Conservation (phyloP, 495 filamentous ascomycete species). For the Aspergillus kassunensis region DNA sequence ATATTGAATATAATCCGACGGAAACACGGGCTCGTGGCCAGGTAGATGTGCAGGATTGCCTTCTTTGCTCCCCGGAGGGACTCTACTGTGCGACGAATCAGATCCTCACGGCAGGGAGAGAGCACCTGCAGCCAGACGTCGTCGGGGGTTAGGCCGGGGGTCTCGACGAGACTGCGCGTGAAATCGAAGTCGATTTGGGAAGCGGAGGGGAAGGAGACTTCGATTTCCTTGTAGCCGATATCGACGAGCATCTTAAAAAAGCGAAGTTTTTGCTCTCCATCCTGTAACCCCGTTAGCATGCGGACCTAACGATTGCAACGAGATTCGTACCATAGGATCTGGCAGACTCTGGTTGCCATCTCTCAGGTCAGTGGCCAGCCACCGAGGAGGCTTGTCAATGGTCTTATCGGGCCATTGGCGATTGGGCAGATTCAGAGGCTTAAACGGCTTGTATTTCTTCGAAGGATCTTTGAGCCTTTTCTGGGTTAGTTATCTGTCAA, state of each 20-base stretch:
- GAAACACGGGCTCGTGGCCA: conserved; percentile 93
- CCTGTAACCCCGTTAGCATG: conserved; percentile 43
- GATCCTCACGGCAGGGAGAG: conserved; percentile 86
- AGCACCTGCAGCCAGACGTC: conserved; percentile 97
- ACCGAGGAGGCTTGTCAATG: conserved; percentile 74
- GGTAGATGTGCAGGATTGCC: conserved; percentile 94
- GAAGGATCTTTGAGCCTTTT: conserved; percentile 81
- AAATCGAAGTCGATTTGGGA: conserved; percentile 96
- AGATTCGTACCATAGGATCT: conserved; percentile 70
- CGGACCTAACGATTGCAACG: too few relatives aligned
- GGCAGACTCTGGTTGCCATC: conserved; percentile 88
- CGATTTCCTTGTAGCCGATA: conserved; percentile 97
- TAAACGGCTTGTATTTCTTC: conserved; percentile 79
- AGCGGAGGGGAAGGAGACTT: conserved; percentile 92
- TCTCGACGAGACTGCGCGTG: conserved; percentile 81
- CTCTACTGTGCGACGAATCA: conserved; percentile 87
- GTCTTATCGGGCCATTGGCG: conserved; percentile 85
- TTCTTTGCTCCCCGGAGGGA: conserved; percentile 89
- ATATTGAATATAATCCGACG: conserved; percentile 85
- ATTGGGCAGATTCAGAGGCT: conserved; percentile 75
- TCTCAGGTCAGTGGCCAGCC: conserved; percentile 80
- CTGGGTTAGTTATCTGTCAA: conserved; percentile 2
- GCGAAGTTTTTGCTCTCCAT: conserved; percentile 86
- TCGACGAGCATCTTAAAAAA: conserved; percentile 94
- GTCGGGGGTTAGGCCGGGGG: conserved; percentile 79